Conservation (phyloP, 2,329 filamentous ascomycete species). For the Bretziella fagacearum region DNA sequence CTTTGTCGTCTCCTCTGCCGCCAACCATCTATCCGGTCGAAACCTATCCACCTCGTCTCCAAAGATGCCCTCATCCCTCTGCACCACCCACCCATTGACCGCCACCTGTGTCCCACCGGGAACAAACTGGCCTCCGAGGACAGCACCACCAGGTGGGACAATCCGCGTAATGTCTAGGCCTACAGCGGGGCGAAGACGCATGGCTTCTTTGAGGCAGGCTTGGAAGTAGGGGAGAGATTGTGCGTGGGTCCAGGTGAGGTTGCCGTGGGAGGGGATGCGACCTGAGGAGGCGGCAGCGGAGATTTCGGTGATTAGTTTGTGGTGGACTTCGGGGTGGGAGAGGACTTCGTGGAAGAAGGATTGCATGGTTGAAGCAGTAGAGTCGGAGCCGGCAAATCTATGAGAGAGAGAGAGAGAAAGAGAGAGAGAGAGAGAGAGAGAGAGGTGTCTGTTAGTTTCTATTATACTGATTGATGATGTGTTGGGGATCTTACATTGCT, state of each 20-base stretch:
- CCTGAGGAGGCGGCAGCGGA: slow-evolving; percentile 24
- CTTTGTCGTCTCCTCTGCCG: slow-evolving; percentile 26
- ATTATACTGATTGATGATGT: not conserved
- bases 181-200: slow-evolving; percentile 39
- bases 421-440: no score
- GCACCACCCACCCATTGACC: slow-evolving; percentile 37
- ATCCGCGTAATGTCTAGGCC: slow-evolving; percentile 34
- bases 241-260: slow-evolving; percentile 31
- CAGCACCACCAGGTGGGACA: slow-evolving; percentile 33
- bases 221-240: slow-evolving; percentile 37
- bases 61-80: slow-evolving; percentile 31
- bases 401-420: no score
- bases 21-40: slow-evolving; percentile 38
- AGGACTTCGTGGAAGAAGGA: slow-evolving; percentile 37
- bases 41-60: slow-evolving; percentile 35
- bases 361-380: slow-evolving; percentile 41
- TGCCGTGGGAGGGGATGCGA: slow-evolving; percentile 24
- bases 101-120: slow-evolving; percentile 36
- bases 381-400: slow-evolving; percentile 43
- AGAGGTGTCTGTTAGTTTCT: no score
- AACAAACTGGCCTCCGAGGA: slow-evolving; percentile 33
- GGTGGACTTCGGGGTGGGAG: slow-evolving; percentile 27
- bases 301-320: slow-evolving; percentile 27
- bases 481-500: slow-evolving; percentile 33
- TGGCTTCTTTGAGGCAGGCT: slow-evolving; percentile 38